Percentiles rank a stretch among this genome's conserved stretches.
phyloP scores from a whole-genome alignment of 345 rosid genomes.

The Gynandropsis gynandra region DNA sequence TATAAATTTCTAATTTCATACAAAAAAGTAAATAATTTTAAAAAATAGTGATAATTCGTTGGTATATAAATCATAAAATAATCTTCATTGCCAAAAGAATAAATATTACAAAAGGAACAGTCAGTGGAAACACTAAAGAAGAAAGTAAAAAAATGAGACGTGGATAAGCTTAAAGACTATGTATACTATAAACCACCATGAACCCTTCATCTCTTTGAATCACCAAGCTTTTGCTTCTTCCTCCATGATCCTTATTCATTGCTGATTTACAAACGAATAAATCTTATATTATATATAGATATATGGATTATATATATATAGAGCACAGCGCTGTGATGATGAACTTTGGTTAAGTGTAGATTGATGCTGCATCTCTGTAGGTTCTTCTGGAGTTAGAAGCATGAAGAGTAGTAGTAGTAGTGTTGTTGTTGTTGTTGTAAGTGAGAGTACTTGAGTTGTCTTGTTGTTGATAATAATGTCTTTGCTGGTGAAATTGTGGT shows the following conservation, averaged over 20 bases:
- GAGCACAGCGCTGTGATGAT: conserved; percentile 17
- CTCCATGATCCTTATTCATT: conserved; percentile 12
- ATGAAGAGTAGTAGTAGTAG: conserved; percentile 16
- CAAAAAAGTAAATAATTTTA: too few species aligned
- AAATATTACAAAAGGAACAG: too few species aligned
- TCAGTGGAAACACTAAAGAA: neutral
- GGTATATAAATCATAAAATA: too few species aligned
- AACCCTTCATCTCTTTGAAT: neutral
- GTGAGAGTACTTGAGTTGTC: conserved; percentile 27
- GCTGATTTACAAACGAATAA: conserved; percentile 25
- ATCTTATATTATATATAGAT: conserved; percentile 17
- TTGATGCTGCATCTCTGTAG: conserved; percentile 29
- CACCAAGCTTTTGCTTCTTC: conserved; percentile 14
- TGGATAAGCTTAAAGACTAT: too few species aligned
- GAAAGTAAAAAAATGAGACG: neutral
- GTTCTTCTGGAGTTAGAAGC: conserved; percentile 35
- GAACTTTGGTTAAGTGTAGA: conserved; percentile 20
- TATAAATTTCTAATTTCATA: too few species aligned
- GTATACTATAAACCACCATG: too few species aligned
- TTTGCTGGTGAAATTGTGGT: conserved; percentile 32
- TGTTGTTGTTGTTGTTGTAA: conserved; percentile 17
- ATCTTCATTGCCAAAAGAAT: too few species aligned
- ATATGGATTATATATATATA: conserved; percentile 17
- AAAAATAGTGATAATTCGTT: too few species aligned
- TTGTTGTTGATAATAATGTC: conserved; percentile 26